phyloP scores from a whole-genome alignment of 495 filamentous ascomycete species.

The Penicillium coffeae region DNA sequence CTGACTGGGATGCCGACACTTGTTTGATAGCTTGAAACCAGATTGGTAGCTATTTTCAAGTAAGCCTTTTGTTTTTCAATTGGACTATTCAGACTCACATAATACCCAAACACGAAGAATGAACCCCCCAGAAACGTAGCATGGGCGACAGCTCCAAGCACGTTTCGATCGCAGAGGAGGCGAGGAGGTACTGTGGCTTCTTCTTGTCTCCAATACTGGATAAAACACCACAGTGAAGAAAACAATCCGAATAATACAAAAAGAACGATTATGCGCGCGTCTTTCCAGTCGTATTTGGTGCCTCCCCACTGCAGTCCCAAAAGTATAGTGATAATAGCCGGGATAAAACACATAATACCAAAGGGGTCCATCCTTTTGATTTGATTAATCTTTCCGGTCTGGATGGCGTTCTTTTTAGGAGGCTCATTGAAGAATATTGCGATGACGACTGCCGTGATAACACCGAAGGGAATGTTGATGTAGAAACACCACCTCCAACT shows the following conservation, averaged over 20 bases:
- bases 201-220: slow-evolving; percentile 68
- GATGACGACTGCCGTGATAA: slow-evolving; percentile 56
- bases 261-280: slow-evolving; percentile 62
- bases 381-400: slow-evolving; percentile 40
- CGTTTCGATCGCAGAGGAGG: slow-evolving; percentile 65
- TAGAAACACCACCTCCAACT: slow-evolving; percentile 63
- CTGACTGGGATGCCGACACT: slow-evolving; percentile 62
- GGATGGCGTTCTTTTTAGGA: slow-evolving; percentile 36
- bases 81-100: slow-evolving; percentile 31
- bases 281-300: slow-evolving; percentile 60
- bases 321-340: slow-evolving; percentile 65
- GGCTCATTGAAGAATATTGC: slow-evolving; percentile 58
- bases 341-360: slow-evolving; percentile 66
- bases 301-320: slow-evolving; percentile 87
- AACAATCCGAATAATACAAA: slow-evolving; percentile 66
- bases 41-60: slow-evolving; percentile 60
- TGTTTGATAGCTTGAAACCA: slow-evolving; percentile 88
- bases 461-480: slow-evolving; percentile 66
- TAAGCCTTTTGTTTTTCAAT: background rate
- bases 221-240: slow-evolving; percentile 51
- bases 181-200: slow-evolving; percentile 74
- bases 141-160: slow-evolving; percentile 54
- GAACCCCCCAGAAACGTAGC: slow-evolving; percentile 54
- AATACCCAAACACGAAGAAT: slow-evolving; percentile 65
- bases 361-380: slow-evolving; percentile 61